Evolutionary conservation across 2,329 filamentous ascomycete species (phyloP), one percentile per base, ranked within the genome.

Genomic region (Arachnomyces sp.): DNA sequence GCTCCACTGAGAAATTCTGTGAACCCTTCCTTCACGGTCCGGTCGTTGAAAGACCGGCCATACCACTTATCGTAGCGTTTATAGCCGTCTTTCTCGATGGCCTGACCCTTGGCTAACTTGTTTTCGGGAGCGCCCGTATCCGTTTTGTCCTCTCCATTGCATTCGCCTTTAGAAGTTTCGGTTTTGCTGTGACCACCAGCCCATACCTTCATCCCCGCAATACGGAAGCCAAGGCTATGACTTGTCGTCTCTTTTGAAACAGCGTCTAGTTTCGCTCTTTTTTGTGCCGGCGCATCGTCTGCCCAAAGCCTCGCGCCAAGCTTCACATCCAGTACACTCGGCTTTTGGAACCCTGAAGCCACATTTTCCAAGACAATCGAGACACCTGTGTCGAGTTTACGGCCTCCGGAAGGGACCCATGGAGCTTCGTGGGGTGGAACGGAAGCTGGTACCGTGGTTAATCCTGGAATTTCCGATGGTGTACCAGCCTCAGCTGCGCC

Each of bases 241-340:
- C 71, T 77, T 1, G 79, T 82, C 2, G 77, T 80, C 47, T 73
- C 67, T 12, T 67, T 62, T 3, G 74, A 67, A 13, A 81, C 74
- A 30, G 72, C 70, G 52, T 82, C 79, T 16, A 82, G 61, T 38
- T 74, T 68, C 16, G 62, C 68, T 12, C 76, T 66, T 58, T 82
- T 82, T 20, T 73, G 69, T 1, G 67, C 61, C 16, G 71, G 69
- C 3, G 79, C 75, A 45, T 70, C 69, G 29, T 94, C 85, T 11
- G 85, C 90, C 82, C 88, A 96, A 4, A 98, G 67, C 25, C 85
- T 76, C 36, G 80, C 74, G 32, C 92, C 92, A 14, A 98, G 77
- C 67, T 98, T 98, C 49, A 94, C 77, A 57, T 98, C 92, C 43
- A 98, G 70, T 6, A 98, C 87, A 52, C 94, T 96, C 5, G 92